These are phyloP conservation scores for Fusarium succisae DNA, from an alignment of 2,329 filamentous ascomycete genomes.

Conservation along the genomic window DNA sequence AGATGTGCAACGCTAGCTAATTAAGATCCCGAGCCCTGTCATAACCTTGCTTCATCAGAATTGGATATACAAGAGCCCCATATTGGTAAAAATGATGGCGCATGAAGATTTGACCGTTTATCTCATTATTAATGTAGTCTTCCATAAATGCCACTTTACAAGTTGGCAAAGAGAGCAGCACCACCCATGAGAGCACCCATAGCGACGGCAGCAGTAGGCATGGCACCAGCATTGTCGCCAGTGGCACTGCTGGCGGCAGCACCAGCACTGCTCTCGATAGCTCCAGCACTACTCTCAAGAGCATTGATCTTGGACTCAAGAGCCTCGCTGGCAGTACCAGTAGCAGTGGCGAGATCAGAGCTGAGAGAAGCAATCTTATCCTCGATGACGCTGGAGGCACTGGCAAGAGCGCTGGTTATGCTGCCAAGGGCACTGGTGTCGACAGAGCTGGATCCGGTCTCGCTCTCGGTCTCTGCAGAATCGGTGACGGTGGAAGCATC, in stretches of 20 bases:
- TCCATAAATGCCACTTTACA: slow-evolving; percentile 46
- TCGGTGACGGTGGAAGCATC: slow-evolving; percentile 21
- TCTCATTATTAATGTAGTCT: slow-evolving; percentile 9
- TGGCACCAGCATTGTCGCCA: slow-evolving; percentile 44
- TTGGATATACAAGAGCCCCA: neutral
- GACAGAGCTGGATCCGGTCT: slow-evolving; percentile 11
- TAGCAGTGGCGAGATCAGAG: slow-evolving; percentile 41
- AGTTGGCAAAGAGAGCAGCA: slow-evolving; percentile 55
- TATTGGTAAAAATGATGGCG: neutral
- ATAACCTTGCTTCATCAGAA: neutral
- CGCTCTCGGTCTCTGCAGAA: slow-evolving; percentile 27
- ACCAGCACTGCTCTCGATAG: slow-evolving; percentile 11
- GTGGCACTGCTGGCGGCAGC: slow-evolving; percentile 24
- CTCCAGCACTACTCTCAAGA: neutral
- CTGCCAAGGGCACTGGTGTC: slow-evolving; percentile 33
- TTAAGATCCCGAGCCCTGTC: slow-evolving; percentile 8
- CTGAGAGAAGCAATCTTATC: slow-evolving; percentile 37
- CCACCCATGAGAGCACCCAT: slow-evolving; percentile 59
- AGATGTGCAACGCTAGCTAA: slow-evolving; percentile 11
- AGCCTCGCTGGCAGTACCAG: slow-evolving; percentile 27
- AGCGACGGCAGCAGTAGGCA: slow-evolving; percentile 54
- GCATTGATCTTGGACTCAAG: slow-evolving; percentile 17
- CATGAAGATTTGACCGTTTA: slow-evolving; percentile 3
- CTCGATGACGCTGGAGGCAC: slow-evolving; percentile 16
- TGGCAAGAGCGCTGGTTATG: slow-evolving; percentile 29